A percentile compares a stretch with the other conserved stretches of the same genome.
These are phyloP conservation scores for Vitis vinifera DNA, from an alignment of 164 flowering plant species.

Conservation along the genomic window ASM3070453v1 NC_081811.1:28798001-28798500, in stretches of 20 bases:
- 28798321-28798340: not conserved
- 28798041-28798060: not conserved
- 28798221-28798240: not conserved
- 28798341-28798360: not conserved
- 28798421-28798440: too few species aligned
- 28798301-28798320: not conserved
- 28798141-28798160: conserved; percentile 94
- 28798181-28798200: conserved; percentile 49
- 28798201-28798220: conserved; percentile 51
- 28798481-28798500: too few species aligned
- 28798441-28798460: too few species aligned
- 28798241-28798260: conserved; percentile 7
- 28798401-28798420: not conserved
- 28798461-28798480: too few species aligned
- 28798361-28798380: not conserved
- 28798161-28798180: conserved; percentile 63
- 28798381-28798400: not conserved
- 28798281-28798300: not conserved
- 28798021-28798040: conserved; percentile 55
- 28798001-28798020: conserved; percentile 79
- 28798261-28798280: not conserved
- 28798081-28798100: not conserved
- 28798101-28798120: conserved; percentile 5
- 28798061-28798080: not conserved
- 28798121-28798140: conserved; percentile 75